A percentile compares a stretch with the other conserved stretches of the same genome.
phyloP scores from a whole-genome alignment of 345 rosid species.

The Syzygium aqueum region DNA sequence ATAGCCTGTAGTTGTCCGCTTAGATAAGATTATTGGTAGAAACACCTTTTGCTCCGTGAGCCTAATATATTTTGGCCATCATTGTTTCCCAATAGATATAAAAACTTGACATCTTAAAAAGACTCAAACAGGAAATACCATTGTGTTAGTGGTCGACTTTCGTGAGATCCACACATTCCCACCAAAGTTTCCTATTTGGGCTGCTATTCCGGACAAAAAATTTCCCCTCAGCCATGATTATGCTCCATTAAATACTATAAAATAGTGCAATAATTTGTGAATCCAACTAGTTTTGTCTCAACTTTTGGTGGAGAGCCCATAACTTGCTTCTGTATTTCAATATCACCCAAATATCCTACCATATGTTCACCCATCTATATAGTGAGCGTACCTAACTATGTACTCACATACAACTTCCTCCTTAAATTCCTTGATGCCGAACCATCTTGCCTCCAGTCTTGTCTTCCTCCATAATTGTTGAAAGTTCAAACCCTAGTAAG shows the following conservation, averaged over 20 bases:
- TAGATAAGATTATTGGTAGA: neutral
- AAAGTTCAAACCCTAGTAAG: too few relatives aligned
- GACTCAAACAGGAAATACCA: slow-evolving; percentile 7
- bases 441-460: neutral
- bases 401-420: neutral
- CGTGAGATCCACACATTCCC: neutral
- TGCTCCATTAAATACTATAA: neutral
- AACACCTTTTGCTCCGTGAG: neutral
- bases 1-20: neutral
- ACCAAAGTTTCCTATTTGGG: slow-evolving; percentile 11
- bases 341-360: neutral
- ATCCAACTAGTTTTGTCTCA: slow-evolving; percentile 7
- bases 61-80: neutral
- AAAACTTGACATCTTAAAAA: neutral
- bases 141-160: neutral
- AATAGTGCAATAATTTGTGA: neutral
- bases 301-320: slow-evolving; percentile 4
- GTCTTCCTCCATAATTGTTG: neutral
- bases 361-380: neutral
- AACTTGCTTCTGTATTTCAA: neutral
- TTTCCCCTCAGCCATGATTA: neutral
- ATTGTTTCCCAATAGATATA: neutral
- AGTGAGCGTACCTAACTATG: neutral
- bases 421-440: neutral
- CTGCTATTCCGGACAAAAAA: slow-evolving; percentile 1